Evolutionary conservation across 371 early-diverging fungal genomes (phyloP).

Genomic region (Rhizopus arrhizus): DNA sequence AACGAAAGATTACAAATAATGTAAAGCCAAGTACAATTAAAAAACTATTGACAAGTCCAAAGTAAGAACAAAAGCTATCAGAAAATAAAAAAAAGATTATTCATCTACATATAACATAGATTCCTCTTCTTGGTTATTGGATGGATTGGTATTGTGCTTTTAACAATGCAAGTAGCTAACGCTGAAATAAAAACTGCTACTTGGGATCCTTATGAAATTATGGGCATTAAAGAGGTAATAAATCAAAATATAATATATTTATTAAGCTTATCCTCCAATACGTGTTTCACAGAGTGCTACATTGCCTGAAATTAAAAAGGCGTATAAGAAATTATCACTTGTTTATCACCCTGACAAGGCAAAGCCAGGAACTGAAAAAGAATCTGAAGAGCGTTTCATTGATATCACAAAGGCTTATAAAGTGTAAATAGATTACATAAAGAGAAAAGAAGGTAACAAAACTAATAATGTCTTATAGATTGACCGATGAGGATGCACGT

Average conservation of each 20-base stretch:
- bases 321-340: conserved; percentile 75
- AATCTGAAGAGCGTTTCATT: conserved; percentile 66
- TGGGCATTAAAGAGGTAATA: conserved; percentile 76
- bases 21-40: conserved; percentile 19
- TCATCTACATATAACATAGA: conserved; percentile 26
- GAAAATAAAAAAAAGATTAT: conserved; percentile 10
- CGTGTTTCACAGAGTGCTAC: conserved; percentile 48
- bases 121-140: conserved; percentile 63
- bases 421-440: conserved; percentile 54
- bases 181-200: conserved; percentile 65
- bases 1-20: conserved; percentile 22
- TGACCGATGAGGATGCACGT: conserved; percentile 90
- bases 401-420: conserved; percentile 89
- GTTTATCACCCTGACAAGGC: conserved; percentile 89
- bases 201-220: conserved; percentile 94
- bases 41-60: conserved; percentile 29
- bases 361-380: conserved; percentile 59
- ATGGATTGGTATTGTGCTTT: conserved; percentile 79
- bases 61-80: conserved; percentile 17
- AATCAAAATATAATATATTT: background rate
- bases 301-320: conserved; percentile 68
- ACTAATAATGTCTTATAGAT: conserved; percentile 38
- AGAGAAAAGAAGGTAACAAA: background rate
- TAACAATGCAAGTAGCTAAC: conserved; percentile 76
- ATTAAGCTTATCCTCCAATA: background rate